Conservation (phyloP, 169 alveolate genomes). For the Theileria luwenshuni region DNA sequence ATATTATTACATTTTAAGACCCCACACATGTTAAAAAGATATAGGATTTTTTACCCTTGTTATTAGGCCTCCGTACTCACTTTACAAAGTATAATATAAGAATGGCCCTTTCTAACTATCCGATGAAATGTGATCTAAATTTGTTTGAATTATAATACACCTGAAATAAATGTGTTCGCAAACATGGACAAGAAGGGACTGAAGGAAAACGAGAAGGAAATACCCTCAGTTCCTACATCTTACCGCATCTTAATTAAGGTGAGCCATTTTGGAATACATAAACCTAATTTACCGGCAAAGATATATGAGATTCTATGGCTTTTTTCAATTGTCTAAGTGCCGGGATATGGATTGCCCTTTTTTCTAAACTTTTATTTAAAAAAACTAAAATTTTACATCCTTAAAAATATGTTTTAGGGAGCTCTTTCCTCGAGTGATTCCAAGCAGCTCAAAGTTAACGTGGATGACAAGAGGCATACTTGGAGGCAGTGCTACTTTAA, state of each 20-base stretch:
- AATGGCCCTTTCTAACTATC: too few species aligned
- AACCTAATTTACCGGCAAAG: neutral
- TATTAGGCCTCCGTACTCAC: too few species aligned
- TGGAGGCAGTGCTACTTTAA: conserved; percentile 75
- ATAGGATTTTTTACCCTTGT: neutral
- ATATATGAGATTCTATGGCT: neutral
- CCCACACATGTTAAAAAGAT: conserved; percentile 13
- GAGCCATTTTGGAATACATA: neutral
- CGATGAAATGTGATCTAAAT: too few species aligned
- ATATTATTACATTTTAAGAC: conserved; percentile 1
- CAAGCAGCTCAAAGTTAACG: conserved; percentile 9
- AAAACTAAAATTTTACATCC: neutral
- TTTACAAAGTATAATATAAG: too few species aligned
- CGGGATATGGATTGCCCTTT: too few species aligned
- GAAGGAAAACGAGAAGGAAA: conserved; percentile 28
- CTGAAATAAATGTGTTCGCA: too few species aligned
- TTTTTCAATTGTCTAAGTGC: neutral
- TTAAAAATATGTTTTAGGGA: conserved; percentile 6
- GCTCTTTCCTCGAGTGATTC: neutral
- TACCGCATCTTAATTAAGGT: conserved; percentile 42
- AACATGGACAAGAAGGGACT: conserved; percentile 44
- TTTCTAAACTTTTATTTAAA: neutral
- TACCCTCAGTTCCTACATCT: conserved; percentile 65
- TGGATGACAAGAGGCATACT: conserved; percentile 54
- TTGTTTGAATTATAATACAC: too few species aligned